Evolutionary conservation across 441 rosid genomes (phyloP).

Genomic region (Jatropha multifida): DNA sequence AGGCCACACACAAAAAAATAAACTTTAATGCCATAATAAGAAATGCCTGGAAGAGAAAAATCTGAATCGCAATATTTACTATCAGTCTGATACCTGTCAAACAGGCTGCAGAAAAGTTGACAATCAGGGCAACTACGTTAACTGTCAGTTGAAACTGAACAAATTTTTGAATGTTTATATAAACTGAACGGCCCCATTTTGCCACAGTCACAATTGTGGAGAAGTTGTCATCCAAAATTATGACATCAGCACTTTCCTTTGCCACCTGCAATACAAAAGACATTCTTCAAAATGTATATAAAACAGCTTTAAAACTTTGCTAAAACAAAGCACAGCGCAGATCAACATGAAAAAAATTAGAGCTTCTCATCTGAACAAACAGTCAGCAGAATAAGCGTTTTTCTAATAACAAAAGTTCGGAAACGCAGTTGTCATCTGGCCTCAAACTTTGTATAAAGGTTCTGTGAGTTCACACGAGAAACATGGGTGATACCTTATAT

Average conservation of each 20-base stretch:
- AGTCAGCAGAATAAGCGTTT: background rate
- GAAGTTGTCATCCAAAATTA: constrained; percentile 57
- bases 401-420: background rate
- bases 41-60: constrained; percentile 3
- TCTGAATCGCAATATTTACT: constrained; percentile 8
- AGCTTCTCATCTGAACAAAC: background rate
- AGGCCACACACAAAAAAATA: constrained; percentile 22
- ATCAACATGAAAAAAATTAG: background rate
- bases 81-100: constrained; percentile 42
- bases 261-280: constrained; percentile 46
- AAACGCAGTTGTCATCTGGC: background rate
- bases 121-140: constrained; percentile 49
- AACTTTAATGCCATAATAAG: background rate
- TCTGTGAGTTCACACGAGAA: background rate
- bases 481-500: background rate
- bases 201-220: constrained; percentile 48
- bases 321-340: background rate
- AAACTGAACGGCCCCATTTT: constrained; percentile 59
- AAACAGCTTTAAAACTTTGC: background rate
- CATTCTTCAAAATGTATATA: background rate
- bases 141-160: constrained; percentile 65
- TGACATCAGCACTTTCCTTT: constrained; percentile 58
- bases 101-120: constrained; percentile 74
- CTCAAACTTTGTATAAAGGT: background rate
- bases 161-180: constrained; percentile 58